Evolutionary conservation across 139 green algal species (phyloP), one percentile per base, ranked within the genome.

Genomic region (Tetradesmus lagerheimii): DNA sequence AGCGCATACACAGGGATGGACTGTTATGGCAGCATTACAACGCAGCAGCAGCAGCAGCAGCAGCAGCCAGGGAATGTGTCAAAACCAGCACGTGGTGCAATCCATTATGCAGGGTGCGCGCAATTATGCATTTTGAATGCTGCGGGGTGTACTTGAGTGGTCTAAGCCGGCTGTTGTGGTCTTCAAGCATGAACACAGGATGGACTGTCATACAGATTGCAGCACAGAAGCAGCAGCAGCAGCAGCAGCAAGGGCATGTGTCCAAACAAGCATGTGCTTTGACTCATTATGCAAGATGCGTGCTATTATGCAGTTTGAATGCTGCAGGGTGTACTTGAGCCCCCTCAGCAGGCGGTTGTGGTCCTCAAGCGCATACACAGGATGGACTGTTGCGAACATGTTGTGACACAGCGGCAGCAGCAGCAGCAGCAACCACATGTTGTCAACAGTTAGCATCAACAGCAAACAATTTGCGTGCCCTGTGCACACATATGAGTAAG

Each of bases 81-180:
- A n/a, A n/a, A n/a, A n/a, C n/a, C n/a, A n/a, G n/a, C n/a, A n/a
- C n/a, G n/a, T n/a, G n/a, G n/a, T n/a, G n/a, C n/a, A n/a, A n/a
- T n/a, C n/a, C n/a, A n/a, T n/a, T n/a, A n/a, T n/a, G n/a, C n/a
- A n/a, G n/a, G n/a, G n/a, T n/a, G n/a, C n/a, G n/a, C n/a, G n/a
- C n/a, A n/a, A n/a, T n/a, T n/a, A n/a, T n/a, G n/a, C n/a, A n/a
- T n/a, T n/a, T n/a, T n/a, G n/a, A 98, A 94, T 99, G 98, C 94
- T 99, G 97, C 0, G 98, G 98, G 0, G 96, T 98, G 96, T 99
- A 99, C 95, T 99, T 99, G 76, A 99, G 94, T 93, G 98, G 95
- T 15, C 97, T 92, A 83, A 97, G 94, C 27, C 98, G 94, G 37
- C 93, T 93, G 91, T 99, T 99, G 89, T 96, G 94, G 91, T 99